Base-by-base conservation (phyloP, 1,139 yeast genomes). In the Sugiyamaella neomexicana region DNA sequence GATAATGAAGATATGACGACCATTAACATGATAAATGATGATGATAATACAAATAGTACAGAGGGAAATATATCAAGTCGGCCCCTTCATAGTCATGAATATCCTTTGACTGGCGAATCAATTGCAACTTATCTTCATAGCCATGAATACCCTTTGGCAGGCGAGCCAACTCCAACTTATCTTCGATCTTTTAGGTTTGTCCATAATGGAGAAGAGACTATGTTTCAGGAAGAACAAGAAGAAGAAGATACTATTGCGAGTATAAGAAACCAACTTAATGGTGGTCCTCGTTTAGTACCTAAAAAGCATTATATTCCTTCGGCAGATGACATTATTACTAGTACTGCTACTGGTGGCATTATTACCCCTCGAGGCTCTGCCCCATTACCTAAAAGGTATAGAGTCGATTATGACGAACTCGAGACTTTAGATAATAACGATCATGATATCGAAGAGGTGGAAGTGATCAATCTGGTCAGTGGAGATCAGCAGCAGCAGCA, bases 401-500 rank as follows among this genome's bases (percentile, higher is more conserved):
- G 51, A 47, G 12, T 39, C 27, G 51, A 47, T 16, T 16, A 45
- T 20, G 40, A 36, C 17, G 31, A 37, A 1, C 20, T 34, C 17
- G 29, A 8, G 5, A n/a, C 12, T 13, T 29, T 43, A 25, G 37
- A 41, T 16, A 32, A 29, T 23, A 44, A 32, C 9, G 54, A 45
- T 46, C 53, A 55, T 13, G 45, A 51, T 32, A 41, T 34, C 7
- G 46, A 45, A 15, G 54, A 53, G 7, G 56, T 49, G 4, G 51
- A 47, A 23, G 51, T 47, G n/a, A 34, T 47, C 10, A 47, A 47
- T 40, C 42, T 46, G 5, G 5, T 46, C n/a, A 23, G 34, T 20
- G 20, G n/a, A 1, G 50, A 46, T 13, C 25, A 46, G 25, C 25
- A 5, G 25, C 25, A 5, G 5, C 3, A 46, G 13, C 25, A 46